Conservation (phyloP, 2,329 filamentous ascomycete genomes). For the Exophiala calicioides region DNA sequence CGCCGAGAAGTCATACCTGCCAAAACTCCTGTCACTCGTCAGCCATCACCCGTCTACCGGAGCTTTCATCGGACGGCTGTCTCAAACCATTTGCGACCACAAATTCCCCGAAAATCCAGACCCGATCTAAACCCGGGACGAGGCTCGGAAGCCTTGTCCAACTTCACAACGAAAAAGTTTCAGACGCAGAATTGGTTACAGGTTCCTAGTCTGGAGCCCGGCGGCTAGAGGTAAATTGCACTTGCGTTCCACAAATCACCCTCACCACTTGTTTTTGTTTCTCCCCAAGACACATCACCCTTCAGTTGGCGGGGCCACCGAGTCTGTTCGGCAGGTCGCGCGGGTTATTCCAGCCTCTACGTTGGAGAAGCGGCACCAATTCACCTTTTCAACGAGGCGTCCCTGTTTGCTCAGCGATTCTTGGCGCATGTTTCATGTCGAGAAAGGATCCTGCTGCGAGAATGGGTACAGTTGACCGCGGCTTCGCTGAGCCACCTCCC, state of each 20-base stretch:
- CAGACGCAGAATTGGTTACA: conserved; percentile 11
- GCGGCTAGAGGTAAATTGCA: conserved; percentile 30
- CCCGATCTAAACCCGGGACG: conserved; percentile 1
- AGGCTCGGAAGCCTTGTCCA: conserved; percentile 12
- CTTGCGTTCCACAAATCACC: conserved; percentile 14
- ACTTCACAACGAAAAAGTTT: conserved; percentile 1
- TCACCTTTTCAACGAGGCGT: background rate
- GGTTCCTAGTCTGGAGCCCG: conserved; percentile 14
- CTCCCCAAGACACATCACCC: background rate
- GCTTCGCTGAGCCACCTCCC: background rate
- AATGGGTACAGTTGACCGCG: conserved; percentile 14
- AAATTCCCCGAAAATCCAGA: conserved; percentile 12
- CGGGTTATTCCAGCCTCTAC: too few species aligned
- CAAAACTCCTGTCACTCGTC: too few species aligned
- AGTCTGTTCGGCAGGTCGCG: background rate
- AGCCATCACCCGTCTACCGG: too few species aligned
- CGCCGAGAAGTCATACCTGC: too few species aligned
- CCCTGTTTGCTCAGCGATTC: conserved; percentile 9
- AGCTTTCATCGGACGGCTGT: conserved; percentile 7
- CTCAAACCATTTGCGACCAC: conserved; percentile 4
- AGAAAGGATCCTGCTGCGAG: conserved; percentile 3
- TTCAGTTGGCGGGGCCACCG: background rate
- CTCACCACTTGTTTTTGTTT: background rate
- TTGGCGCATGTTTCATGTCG: conserved; percentile 7
- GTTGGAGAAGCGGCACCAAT: too few species aligned